These are phyloP conservation scores for Aspergillaceae sp. DNA, from an alignment of 2,329 filamentous ascomycete genomes.

Conservation along the genomic window DNA sequence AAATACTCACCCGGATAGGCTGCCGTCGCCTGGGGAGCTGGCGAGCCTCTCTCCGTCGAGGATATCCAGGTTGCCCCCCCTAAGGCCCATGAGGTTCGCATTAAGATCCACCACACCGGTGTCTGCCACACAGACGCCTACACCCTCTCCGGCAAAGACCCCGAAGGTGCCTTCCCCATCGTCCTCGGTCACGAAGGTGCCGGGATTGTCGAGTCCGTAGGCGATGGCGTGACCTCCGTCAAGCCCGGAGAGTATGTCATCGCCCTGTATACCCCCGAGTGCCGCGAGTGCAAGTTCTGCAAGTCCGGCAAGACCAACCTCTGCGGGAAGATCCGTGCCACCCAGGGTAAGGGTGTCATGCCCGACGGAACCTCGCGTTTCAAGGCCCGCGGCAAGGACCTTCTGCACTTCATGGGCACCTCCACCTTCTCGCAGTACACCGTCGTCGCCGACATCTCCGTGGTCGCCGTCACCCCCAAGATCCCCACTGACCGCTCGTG, in stretches of 20 bases:
- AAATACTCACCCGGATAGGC: slow-evolving; percentile 44
- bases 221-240: slow-evolving; percentile 88
- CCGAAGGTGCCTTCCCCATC: slow-evolving; percentile 87
- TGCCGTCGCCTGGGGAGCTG: slow-evolving; percentile 94
- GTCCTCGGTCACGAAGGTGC: slow-evolving; percentile 86
- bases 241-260: slow-evolving; percentile 89
- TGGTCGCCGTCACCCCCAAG: slow-evolving; percentile 82
- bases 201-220: slow-evolving; percentile 84
- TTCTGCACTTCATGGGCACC: slow-evolving; percentile 98
- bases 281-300: slow-evolving; percentile 98
- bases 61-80: slow-evolving; percentile 87
- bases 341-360: slow-evolving; percentile 93
- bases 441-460: slow-evolving; percentile 95
- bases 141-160: slow-evolving; percentile 91
- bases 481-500: slow-evolving; percentile 95
- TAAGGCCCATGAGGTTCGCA: slow-evolving; percentile 87
- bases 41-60: slow-evolving; percentile 79
- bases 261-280: slow-evolving; percentile 91
- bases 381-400: slow-evolving; percentile 86
- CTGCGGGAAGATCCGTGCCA: slow-evolving; percentile 96
- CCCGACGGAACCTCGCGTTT: slow-evolving; percentile 93
- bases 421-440: slow-evolving; percentile 99
- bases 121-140: slow-evolving; percentile 99
- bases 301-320: slow-evolving; percentile 99
- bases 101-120: slow-evolving; percentile 94